Percentiles rank a stretch among this genome's conserved stretches.
phyloP scores from a whole-genome alignment of 1,284 basidiomycete species.

The Lentinula novae-zelandiae region DNA sequence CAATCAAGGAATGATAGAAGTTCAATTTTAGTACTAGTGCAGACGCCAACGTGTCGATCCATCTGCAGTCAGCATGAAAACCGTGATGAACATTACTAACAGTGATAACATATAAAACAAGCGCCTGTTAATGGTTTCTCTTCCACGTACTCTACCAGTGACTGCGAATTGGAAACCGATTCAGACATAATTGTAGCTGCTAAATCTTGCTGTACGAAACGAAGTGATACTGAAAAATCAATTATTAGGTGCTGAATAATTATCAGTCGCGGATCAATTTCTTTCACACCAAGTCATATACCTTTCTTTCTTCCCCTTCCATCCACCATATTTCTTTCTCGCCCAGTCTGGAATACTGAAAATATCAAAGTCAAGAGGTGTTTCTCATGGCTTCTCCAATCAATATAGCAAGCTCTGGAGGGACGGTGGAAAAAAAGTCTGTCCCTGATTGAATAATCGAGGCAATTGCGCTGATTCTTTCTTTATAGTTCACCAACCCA shows the following conservation, averaged over 20 bases:
- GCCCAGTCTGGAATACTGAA: neutral
- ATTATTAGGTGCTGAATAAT: too few relatives aligned
- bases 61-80: neutral
- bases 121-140: too few relatives aligned
- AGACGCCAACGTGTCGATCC: too few relatives aligned
- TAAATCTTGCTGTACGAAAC: too few relatives aligned
- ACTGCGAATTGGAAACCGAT: too few relatives aligned
- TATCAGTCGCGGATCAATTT: neutral
- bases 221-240: neutral
- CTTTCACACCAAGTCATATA: neutral
- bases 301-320: neutral
- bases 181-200: too few relatives aligned
- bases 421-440: neutral
- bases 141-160: too few relatives aligned
- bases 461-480: neutral
- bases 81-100: neutral
- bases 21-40: too few relatives aligned
- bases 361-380: neutral
- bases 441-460: neutral
- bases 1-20: neutral
- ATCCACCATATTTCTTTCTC: neutral
- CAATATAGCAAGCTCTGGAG: neutral
- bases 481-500: neutral
- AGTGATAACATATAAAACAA: neutral
- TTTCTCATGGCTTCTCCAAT: neutral